Evolutionary conservation across 768 basidiomycete species (phyloP).

Genomic region (Hygrocybe coccinea): DNA sequence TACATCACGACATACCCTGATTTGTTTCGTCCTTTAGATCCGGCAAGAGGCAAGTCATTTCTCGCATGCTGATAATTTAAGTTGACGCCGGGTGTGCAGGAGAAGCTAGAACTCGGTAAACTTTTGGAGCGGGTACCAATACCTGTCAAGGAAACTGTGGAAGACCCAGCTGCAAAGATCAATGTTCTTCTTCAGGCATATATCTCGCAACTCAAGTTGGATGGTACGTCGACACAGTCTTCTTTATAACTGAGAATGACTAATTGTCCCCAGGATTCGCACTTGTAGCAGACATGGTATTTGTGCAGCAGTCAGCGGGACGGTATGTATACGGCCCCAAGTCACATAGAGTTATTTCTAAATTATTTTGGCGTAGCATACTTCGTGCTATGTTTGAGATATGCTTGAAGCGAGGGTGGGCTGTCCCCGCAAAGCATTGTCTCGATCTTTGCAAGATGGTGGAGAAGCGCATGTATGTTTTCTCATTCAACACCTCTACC

Average conservation of each 20-base stretch:
- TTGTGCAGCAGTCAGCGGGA: constrained; percentile 95
- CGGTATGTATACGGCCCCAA: constrained; percentile 41
- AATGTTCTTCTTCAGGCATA: constrained; percentile 94
- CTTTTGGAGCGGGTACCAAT: constrained; percentile 93
- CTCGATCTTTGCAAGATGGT: constrained; percentile 97
- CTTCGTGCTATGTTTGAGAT: constrained; percentile 97
- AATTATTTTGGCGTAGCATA: constrained; percentile 46
- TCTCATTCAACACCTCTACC: background rate
- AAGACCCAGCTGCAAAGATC: constrained; percentile 95
- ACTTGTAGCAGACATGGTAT: constrained; percentile 89
- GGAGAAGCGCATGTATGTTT: constrained; percentile 69
- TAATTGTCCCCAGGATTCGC: constrained; percentile 54
- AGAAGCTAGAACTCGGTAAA: constrained; percentile 87
- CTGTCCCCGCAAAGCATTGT: constrained; percentile 84
- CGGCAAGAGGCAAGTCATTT: constrained; percentile 52
- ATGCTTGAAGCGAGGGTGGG: constrained; percentile 97
- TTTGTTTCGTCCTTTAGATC: constrained; percentile 37
- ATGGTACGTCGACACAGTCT: constrained; percentile 44
- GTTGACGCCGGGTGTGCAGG: constrained; percentile 30
- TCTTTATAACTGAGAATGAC: background rate
- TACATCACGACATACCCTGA: background rate
- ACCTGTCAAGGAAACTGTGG: constrained; percentile 93
- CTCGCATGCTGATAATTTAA: constrained; percentile 12
- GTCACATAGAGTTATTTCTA: background rate
- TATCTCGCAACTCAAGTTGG: constrained; percentile 89